These are phyloP conservation scores for Sanghuangporus baumii DNA, from an alignment of 1,284 basidiomycete species.

Conservation along the genomic window DNA sequence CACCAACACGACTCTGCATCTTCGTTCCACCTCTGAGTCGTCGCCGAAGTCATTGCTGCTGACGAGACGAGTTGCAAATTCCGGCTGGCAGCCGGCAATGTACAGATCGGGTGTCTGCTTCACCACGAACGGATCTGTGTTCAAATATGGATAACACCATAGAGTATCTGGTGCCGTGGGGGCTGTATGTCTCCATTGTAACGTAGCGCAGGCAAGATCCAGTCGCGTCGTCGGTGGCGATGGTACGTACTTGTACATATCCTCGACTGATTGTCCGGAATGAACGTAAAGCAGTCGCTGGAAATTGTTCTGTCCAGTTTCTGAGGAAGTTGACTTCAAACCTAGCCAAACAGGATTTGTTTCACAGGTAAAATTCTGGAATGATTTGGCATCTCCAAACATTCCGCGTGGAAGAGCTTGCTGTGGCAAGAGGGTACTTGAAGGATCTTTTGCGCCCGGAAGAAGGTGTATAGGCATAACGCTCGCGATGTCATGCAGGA, in stretches of 20 bases:
- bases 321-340: conserved; percentile 27
- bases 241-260: conserved; percentile 90
- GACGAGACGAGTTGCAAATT: conserved; percentile 72
- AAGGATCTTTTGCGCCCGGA: conserved; percentile 84
- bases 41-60: conserved; percentile 31
- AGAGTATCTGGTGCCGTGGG: conserved; percentile 98
- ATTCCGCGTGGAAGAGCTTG: conserved; percentile 90
- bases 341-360: conserved; percentile 91
- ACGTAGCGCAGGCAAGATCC: conserved; percentile 70
- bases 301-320: conserved; percentile 19
- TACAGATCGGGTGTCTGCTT: conserved; percentile 83
- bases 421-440: conserved; percentile 87
- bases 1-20: conserved; percentile 75
- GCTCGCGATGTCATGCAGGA: conserved; percentile 69
- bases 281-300: conserved; percentile 68
- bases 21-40: conserved; percentile 31
- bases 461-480: conserved; percentile 78
- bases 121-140: conserved; percentile 87
- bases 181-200: conserved; percentile 94
- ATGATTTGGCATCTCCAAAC: conserved; percentile 68
- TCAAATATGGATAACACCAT: conserved; percentile 95
- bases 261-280: conserved; percentile 90
- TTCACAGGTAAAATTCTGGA: conserved; percentile 68
- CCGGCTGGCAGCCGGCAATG: conserved; percentile 88
- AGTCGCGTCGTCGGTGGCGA: conserved; percentile 63